phyloP scores from a whole-genome alignment of 1,284 basidiomycete genomes.

The Cerrena zonata region DNA sequence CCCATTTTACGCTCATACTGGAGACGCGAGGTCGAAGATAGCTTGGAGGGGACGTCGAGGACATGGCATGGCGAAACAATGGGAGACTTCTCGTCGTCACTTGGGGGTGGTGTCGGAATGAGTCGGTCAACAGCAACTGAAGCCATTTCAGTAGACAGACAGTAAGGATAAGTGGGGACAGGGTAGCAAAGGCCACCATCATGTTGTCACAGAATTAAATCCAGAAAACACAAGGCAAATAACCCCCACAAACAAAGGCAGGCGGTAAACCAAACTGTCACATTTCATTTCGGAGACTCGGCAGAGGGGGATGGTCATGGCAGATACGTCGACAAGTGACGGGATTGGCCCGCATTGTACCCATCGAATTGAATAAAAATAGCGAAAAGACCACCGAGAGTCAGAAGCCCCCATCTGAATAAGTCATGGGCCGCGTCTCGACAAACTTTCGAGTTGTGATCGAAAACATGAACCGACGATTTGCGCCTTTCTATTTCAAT shows the following conservation, averaged over 20 bases:
- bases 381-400: neutral
- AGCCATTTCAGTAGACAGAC: neutral
- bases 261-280: neutral
- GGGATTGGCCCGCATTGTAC: neutral
- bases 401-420: too few relatives aligned
- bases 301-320: neutral
- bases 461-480: neutral
- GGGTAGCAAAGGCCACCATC: neutral
- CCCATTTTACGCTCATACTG: conserved; percentile 44
- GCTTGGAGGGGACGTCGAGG: neutral
- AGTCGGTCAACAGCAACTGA: neutral
- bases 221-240: neutral
- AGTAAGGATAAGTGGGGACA: neutral
- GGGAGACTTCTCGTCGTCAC: conserved; percentile 7
- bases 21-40: conserved; percentile 6
- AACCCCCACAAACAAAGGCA: neutral
- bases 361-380: neutral
- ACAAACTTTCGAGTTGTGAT: neutral
- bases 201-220: neutral
- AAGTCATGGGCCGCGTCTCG: neutral
- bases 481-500: neutral
- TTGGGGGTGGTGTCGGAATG: conserved; percentile 20
- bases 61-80: neutral
- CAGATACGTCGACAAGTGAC: neutral
- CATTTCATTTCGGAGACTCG: neutral